A percentile compares a stretch with the other conserved stretches of the same genome.
These are phyloP conservation scores for Suillus variegatus DNA, from an alignment of 768 basidiomycete species.

Conservation along the genomic window DNA sequence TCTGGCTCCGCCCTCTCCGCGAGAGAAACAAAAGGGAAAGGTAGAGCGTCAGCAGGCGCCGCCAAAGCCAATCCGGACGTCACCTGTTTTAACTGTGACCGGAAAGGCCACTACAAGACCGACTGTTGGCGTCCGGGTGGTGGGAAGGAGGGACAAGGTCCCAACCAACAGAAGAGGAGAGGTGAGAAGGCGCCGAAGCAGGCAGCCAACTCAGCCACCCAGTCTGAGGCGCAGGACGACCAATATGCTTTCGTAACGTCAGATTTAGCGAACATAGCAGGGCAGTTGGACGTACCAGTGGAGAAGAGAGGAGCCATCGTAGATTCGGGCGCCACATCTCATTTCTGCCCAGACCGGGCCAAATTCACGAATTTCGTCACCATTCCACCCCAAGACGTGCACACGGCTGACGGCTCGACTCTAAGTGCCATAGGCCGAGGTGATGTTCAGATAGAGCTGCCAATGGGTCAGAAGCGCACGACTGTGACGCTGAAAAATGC, in stretches of 20 bases:
- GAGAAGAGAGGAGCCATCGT: neutral
- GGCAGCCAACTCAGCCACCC: neutral
- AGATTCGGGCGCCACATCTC: neutral
- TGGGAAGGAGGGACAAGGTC: neutral
- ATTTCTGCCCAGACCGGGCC: neutral
- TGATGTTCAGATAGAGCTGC: neutral
- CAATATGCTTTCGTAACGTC: neutral
- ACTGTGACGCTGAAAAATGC: neutral
- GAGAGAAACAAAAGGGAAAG: too few relatives aligned
- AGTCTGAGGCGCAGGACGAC: neutral
- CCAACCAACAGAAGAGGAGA: neutral
- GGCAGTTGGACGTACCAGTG: neutral
- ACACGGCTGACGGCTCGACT: neutral
- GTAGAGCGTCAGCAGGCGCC: too few relatives aligned
- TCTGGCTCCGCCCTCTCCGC: too few relatives aligned
- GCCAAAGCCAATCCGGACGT: neutral
- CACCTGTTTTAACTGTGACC: neutral
- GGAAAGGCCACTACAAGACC: neutral
- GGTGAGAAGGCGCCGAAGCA: too few relatives aligned
- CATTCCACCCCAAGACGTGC: neutral
- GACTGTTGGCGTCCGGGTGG: neutral
- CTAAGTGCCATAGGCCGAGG: neutral
- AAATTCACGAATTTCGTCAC: neutral
- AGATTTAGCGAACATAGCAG: neutral
- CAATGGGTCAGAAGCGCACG: neutral